Percentiles rank a stretch among this genome's conserved stretches.
phyloP scores from a whole-genome alignment of 2,329 filamentous ascomycete genomes.

The Macrophomina phaseolina region DNA sequence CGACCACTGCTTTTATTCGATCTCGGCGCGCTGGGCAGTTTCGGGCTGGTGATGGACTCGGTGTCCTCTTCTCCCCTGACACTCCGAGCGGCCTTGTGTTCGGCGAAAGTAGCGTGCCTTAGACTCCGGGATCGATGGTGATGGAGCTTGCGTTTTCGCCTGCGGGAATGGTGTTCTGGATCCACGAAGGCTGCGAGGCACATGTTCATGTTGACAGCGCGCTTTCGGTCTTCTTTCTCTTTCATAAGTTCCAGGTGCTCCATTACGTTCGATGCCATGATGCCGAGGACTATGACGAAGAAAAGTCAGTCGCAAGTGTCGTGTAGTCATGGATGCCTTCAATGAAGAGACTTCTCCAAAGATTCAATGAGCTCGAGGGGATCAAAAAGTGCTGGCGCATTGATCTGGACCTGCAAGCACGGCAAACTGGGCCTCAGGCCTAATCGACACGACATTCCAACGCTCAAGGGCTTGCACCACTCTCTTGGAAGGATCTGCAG shows the following conservation, averaged over 20 bases:
- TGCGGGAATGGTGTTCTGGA: slow-evolving; percentile 31
- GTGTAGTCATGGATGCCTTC: neutral
- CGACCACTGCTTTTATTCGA: neutral
- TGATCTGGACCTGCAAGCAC: neutral
- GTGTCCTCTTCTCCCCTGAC: neutral
- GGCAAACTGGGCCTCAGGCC: neutral
- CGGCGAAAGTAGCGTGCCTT: neutral
- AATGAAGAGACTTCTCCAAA: neutral
- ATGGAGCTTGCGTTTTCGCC: slow-evolving; percentile 8
- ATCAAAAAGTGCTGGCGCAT: neutral
- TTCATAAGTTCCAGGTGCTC: slow-evolving; percentile 42
- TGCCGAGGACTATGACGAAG: slow-evolving; percentile 31
- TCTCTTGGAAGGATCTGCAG: neutral
- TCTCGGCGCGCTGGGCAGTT: neutral
- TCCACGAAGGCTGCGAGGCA: slow-evolving; percentile 37
- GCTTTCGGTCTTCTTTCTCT: slow-evolving; percentile 41
- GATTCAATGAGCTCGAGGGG: neutral
- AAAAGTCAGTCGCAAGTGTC: slow-evolving; percentile 27
- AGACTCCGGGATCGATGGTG: neutral
- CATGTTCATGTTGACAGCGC: slow-evolving; percentile 36
- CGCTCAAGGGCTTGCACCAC: neutral
- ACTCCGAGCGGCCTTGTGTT: slow-evolving; percentile 14
- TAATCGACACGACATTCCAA: neutral
- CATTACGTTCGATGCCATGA: slow-evolving; percentile 42
- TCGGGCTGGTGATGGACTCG: slow-evolving; percentile 8